A percentile compares a stretch with the other conserved stretches of the same genome.
Evolutionary conservation across 2,329 filamentous ascomycete genomes (phyloP).

Genomic region (Monilinia fructicola): DNA sequence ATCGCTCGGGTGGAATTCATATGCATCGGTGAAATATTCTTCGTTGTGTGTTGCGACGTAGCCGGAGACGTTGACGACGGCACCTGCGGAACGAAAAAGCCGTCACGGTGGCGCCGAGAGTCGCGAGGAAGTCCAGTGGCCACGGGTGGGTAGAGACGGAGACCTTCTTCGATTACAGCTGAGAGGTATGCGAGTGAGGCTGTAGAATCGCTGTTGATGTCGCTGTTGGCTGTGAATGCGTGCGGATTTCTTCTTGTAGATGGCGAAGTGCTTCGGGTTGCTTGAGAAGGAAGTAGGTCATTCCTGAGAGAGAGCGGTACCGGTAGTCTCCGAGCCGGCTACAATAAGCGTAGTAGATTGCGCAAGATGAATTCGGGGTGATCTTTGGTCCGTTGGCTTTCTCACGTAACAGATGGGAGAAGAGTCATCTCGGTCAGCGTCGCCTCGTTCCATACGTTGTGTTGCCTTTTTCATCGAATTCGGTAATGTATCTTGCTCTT

Average conservation of each 20-base stretch:
- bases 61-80: slow-evolving; percentile 1
- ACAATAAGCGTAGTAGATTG: slow-evolving; percentile 17
- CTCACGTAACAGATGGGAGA: slow-evolving; percentile 16
- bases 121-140: slow-evolving; percentile 17
- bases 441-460: slow-evolving; percentile 14
- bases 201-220: slow-evolving; percentile 17
- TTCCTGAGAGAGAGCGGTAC: slow-evolving; percentile 13
- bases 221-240: neutral
- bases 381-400: slow-evolving; percentile 21
- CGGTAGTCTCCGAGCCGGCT: slow-evolving; percentile 20
- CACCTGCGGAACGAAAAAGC: slow-evolving; percentile 1
- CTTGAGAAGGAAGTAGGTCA: slow-evolving; percentile 15
- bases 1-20: slow-evolving; percentile 17
- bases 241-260: slow-evolving; percentile 7
- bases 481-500: slow-evolving; percentile 15
- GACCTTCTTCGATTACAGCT: slow-evolving; percentile 23
- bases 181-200: slow-evolving; percentile 13
- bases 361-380: slow-evolving; percentile 13
- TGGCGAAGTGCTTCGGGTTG: neutral
- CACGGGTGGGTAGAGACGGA: slow-evolving; percentile 20
- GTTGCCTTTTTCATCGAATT: slow-evolving; percentile 20
- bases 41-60: slow-evolving; percentile 6
- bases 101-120: slow-evolving; percentile 9
- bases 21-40: slow-evolving; percentile 9
- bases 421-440: slow-evolving; percentile 20